Percentiles rank a stretch among this genome's conserved stretches.
These are phyloP conservation scores for Martensiomyces pterosporus DNA, from an alignment of 192 early-diverging fungal genomes.

Conservation along the genomic window DNA sequence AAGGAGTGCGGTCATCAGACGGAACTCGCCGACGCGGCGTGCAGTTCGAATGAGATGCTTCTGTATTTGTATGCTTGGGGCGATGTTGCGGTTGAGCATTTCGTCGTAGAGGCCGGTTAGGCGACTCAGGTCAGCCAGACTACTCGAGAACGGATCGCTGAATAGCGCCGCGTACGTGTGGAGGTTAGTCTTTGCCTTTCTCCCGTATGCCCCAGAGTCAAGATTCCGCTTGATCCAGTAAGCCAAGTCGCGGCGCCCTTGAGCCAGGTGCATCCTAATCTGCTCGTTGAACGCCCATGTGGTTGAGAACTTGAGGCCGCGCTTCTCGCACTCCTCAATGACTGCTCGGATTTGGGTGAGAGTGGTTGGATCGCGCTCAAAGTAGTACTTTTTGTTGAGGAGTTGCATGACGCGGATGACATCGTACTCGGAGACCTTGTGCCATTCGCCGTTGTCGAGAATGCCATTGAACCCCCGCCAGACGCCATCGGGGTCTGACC, in stretches of 20 bases:
- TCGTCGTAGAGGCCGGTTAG: conserved; percentile 35
- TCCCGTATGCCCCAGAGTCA: conserved; percentile 19
- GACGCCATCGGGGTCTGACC: conserved; percentile 16
- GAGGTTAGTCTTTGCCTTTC: conserved; percentile 8
- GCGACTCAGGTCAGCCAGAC: conserved; percentile 13
- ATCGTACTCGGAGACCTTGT: conserved; percentile 27
- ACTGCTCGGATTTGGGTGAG: conserved; percentile 15
- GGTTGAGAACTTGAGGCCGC: conserved; percentile 4
- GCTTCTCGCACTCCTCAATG: conserved; percentile 7
- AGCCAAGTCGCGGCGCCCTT: conserved; percentile 14
- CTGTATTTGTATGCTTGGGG: conserved; percentile 17
- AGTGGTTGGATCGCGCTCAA: conserved; percentile 12
- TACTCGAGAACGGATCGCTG: conserved; percentile 16
- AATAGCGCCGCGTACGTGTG: conserved; percentile 40
- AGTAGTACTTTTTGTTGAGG: conserved; percentile 36
- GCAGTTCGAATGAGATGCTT: conserved; percentile 31
- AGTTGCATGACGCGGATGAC: conserved; percentile 23
- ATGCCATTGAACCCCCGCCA: conserved; percentile 33
- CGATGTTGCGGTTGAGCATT: conserved; percentile 24
- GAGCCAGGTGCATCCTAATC: conserved; percentile 26
- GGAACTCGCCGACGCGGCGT: conserved; percentile 10
- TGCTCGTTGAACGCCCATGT: conserved; percentile 32
- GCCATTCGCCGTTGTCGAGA: conserved; percentile 18
- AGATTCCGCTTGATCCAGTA: conserved; percentile 28
- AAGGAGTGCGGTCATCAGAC: conserved; percentile 19